These are phyloP conservation scores for Camellia sinensis DNA, from an alignment of 148 eudicot genomes.

Conservation along the genomic window DNA sequence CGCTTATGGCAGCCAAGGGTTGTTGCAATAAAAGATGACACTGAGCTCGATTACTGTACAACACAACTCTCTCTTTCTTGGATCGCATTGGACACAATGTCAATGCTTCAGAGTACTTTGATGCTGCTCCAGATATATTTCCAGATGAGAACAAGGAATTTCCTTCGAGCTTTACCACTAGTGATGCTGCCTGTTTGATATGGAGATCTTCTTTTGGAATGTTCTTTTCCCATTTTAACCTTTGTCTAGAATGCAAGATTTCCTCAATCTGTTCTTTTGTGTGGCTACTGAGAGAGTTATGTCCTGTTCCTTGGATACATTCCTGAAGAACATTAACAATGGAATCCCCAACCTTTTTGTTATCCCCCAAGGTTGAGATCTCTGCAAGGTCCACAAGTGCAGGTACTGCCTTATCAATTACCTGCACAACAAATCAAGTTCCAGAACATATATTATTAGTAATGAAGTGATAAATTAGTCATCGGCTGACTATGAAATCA, in stretches of 20 bases:
- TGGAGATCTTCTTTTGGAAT: conserved; percentile 96
- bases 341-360: conserved; percentile 89
- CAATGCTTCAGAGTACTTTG: conserved; percentile 89
- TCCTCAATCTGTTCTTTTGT: conserved; percentile 74
- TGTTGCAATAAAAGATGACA: conserved; percentile 87
- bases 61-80: conserved; percentile 86
- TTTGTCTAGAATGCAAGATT: conserved; percentile 56
- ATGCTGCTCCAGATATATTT: conserved; percentile 82
- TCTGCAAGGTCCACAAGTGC: conserved; percentile 83
- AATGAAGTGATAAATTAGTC: background rate
- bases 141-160: conserved; percentile 91
- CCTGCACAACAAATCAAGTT: conserved; percentile 40
- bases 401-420: conserved; percentile 80
- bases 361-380: conserved; percentile 74
- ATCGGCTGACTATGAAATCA: background rate
- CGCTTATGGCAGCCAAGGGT: conserved; percentile 84
- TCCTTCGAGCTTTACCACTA: conserved; percentile 96
- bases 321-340: conserved; percentile 77
- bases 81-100: conserved; percentile 86
- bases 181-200: conserved; percentile 88
- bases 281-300: conserved; percentile 45
- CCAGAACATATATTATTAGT: background rate
- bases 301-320: conserved; percentile 62
- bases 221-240: conserved; percentile 75
- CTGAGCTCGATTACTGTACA: conserved; percentile 92